Evolutionary conservation across 2,329 filamentous ascomycete species (phyloP), one percentile per base, ranked within the genome.

Genomic region (Trichophyton benhamiae): DNA sequence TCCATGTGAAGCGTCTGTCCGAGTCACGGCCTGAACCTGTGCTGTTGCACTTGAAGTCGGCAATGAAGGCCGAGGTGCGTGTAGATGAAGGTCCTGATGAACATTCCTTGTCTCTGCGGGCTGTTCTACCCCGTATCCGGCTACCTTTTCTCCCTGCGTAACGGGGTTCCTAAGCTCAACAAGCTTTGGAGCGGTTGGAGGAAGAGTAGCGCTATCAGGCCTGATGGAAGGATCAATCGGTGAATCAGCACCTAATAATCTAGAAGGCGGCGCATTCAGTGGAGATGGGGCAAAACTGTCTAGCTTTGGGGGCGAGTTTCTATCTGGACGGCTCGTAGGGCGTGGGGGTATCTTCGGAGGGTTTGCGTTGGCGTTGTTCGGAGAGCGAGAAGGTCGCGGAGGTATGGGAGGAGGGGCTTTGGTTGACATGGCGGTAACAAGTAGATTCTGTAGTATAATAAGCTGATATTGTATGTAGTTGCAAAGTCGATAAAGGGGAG

Each of bases 151-250:
- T 67, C 71, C 76, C 48, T 72, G 70, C 65, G 75, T 71, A 65
- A 76, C 74, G 58, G 84, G 77, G 68, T 83, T 87, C 59, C 84
- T 89, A 75, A 96, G 96, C 76, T 96, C 92, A 67, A 81, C 84
- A 65, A 92, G 92, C 76, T 96, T 92, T 71, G 96, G 86, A 62
- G 92, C 92, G 61, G 96, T 81, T 0, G 88, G 88, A 15, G 92
- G 92, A 71, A 96, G 82, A 38, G 83, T 83, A 61, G 96, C 89
- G 70, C 89, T 95, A 57, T 84, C 83, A 41, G 88, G 84, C 58
- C 89, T 87, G 48, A 81, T 68, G 17, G 63, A 61, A 17, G 20
- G 60, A 13, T 41, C 55, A 22, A 49, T 33, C 20, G 30, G 30
- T 8, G 61, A 60, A 41, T 36, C 36, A 4, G 46, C 25, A 25